Conservation (phyloP, 371 early-diverging fungal species). For the Apophysomyces ossiformis region DNA sequence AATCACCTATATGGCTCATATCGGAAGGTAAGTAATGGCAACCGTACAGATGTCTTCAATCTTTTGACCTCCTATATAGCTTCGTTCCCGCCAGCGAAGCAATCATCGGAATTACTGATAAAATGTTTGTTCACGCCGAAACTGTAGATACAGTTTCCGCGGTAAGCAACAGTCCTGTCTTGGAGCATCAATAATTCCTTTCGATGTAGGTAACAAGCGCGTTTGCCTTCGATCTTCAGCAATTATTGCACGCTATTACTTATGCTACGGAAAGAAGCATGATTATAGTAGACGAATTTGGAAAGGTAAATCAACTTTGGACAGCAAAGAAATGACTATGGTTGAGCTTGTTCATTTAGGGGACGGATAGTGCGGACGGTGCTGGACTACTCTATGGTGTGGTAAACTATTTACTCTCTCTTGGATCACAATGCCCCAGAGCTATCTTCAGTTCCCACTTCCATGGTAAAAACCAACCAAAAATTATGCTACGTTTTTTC, state of each 20-base stretch:
- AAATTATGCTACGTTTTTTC: neutral
- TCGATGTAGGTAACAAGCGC: slow-evolving; percentile 65
- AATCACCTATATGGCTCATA: slow-evolving; percentile 79
- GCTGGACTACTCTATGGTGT: slow-evolving; percentile 64
- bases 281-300: slow-evolving; percentile 72
- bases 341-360: slow-evolving; percentile 23
- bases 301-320: slow-evolving; percentile 33
- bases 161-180: slow-evolving; percentile 19
- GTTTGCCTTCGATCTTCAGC: slow-evolving; percentile 73
- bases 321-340: neutral
- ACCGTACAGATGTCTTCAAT: neutral
- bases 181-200: neutral
- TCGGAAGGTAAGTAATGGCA: slow-evolving; percentile 60
- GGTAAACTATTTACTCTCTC: slow-evolving; percentile 54
- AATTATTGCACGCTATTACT: slow-evolving; percentile 59
- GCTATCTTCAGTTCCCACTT: slow-evolving; percentile 70
- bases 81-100: slow-evolving; percentile 92
- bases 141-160: slow-evolving; percentile 61
- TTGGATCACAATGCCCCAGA: slow-evolving; percentile 42
- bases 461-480: slow-evolving; percentile 47
- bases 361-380: slow-evolving; percentile 57
- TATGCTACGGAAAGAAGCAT: slow-evolving; percentile 57
- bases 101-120: slow-evolving; percentile 85
- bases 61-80: slow-evolving; percentile 22
- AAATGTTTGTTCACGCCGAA: slow-evolving; percentile 82